A percentile compares a stretch with the other conserved stretches of the same genome.
Evolutionary conservation across 169 alveolate species (phyloP).

Genomic region (Plasmodium ovale): DNA sequence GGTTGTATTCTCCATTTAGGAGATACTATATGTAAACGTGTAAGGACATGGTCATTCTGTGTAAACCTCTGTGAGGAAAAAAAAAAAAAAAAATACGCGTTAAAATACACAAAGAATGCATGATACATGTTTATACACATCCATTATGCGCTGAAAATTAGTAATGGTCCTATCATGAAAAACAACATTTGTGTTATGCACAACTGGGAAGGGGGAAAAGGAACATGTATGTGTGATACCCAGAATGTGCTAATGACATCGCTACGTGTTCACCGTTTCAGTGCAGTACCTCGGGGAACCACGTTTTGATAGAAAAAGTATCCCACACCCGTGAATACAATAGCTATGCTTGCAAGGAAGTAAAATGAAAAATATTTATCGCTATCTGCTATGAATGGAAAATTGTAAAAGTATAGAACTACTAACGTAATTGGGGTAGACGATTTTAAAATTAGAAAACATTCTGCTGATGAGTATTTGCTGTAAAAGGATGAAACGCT

Average conservation of each 20-base stretch:
- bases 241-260: conserved; percentile 54
- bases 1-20: too few relatives aligned
- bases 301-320: conserved; percentile 67
- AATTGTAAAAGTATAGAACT: conserved; percentile 49
- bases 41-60: too few relatives aligned
- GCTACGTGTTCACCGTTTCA: conserved; percentile 17
- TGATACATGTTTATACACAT: too few relatives aligned
- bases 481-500: conserved; percentile 63
- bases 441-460: conserved; percentile 65
- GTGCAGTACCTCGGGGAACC: background rate
- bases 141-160: too few relatives aligned
- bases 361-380: conserved; percentile 70
- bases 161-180: too few relatives aligned
- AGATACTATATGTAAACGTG: too few relatives aligned
- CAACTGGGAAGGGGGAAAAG: too few relatives aligned
- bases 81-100: too few relatives aligned
- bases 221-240: too few relatives aligned
- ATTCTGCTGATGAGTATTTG: conserved; percentile 69
- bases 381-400: conserved; percentile 61
- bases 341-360: conserved; percentile 40
- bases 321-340: conserved; percentile 70
- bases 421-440: conserved; percentile 69
- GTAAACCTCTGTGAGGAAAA: too few relatives aligned
- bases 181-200: too few relatives aligned
- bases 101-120: too few relatives aligned